Evolutionary conservation across 352 stramenopile species (phyloP).

Genomic region (Blastocystis sp.): DNA sequence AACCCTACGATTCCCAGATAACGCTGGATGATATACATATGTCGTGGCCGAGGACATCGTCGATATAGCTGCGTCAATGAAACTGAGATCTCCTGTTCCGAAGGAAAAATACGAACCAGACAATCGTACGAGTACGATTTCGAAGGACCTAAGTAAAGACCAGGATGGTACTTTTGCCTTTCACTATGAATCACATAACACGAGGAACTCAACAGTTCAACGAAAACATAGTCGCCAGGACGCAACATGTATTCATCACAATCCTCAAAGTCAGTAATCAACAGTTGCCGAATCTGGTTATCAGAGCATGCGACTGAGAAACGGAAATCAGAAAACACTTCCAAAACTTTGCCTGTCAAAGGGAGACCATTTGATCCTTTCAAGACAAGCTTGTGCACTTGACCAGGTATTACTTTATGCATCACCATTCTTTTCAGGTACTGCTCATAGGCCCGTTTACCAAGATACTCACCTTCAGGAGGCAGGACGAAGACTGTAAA

Average conservation of each 20-base stretch:
- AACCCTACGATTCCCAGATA: constrained; percentile 7
- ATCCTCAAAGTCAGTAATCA: neutral
- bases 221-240: neutral
- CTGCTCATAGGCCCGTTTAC: neutral
- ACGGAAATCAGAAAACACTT: neutral
- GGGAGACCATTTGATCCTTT: neutral
- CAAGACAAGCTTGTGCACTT: neutral
- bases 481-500: constrained; percentile 8
- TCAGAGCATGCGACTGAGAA: constrained; percentile 4
- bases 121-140: neutral
- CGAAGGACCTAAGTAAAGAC: neutral
- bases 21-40: constrained; percentile 31
- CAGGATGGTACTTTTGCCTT: neutral
- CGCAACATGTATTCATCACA: constrained; percentile 15
- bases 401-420: neutral
- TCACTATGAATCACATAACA: neutral
- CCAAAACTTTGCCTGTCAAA: neutral
- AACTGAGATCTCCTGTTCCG: neutral
- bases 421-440: neutral
- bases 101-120: constrained; percentile 15
- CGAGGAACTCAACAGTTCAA: neutral
- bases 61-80: neutral
- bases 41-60: neutral
- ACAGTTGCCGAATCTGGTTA: neutral
- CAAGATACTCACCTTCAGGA: neutral